Evolutionary conservation across 2,329 filamentous ascomycete genomes (phyloP).

Genomic region (Corinectria fuckeliana): DNA sequence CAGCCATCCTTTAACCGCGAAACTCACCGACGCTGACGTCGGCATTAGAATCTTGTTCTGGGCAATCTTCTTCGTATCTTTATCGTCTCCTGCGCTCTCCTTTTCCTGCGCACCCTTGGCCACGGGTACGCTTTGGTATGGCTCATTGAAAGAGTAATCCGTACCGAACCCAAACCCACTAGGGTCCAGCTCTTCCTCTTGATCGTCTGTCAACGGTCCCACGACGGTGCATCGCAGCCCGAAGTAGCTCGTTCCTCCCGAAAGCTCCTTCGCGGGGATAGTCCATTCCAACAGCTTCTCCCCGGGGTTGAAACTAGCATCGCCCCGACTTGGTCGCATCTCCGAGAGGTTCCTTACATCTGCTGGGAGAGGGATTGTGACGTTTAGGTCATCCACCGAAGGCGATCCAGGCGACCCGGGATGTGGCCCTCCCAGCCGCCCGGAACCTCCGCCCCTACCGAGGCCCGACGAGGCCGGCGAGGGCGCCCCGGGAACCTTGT

Average conservation of each 20-base stretch:
- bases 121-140: conserved; percentile 58
- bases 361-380: conserved; percentile 79
- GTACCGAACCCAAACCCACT: conserved; percentile 58
- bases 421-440: conserved; percentile 49
- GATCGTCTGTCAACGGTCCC: conserved; percentile 61
- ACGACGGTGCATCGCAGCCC: conserved; percentile 82
- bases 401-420: conserved; percentile 64
- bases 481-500: conserved; percentile 64
- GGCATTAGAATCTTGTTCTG: conserved; percentile 82
- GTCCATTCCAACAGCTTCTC: conserved; percentile 82
- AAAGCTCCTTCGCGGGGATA: conserved; percentile 78
- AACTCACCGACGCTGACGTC: conserved; percentile 75
- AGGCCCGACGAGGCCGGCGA: conserved; percentile 44
- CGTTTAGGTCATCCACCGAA: conserved; percentile 75
- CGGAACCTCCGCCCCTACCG: conserved; percentile 52
- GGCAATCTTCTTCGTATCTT: conserved; percentile 63
- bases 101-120: conserved; percentile 44
- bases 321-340: conserved; percentile 79
- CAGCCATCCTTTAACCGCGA: conserved; percentile 72
- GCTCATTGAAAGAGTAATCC: conserved; percentile 61
- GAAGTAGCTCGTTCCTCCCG: conserved; percentile 70
- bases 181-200: conserved; percentile 57
- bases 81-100: conserved; percentile 47
- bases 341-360: conserved; percentile 85
- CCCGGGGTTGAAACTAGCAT: conserved; percentile 79